Evolutionary conservation across 2,329 filamentous ascomycete genomes (phyloP), one percentile per base, ranked within the genome.

Genomic region (Calonectria fujianensis): DNA sequence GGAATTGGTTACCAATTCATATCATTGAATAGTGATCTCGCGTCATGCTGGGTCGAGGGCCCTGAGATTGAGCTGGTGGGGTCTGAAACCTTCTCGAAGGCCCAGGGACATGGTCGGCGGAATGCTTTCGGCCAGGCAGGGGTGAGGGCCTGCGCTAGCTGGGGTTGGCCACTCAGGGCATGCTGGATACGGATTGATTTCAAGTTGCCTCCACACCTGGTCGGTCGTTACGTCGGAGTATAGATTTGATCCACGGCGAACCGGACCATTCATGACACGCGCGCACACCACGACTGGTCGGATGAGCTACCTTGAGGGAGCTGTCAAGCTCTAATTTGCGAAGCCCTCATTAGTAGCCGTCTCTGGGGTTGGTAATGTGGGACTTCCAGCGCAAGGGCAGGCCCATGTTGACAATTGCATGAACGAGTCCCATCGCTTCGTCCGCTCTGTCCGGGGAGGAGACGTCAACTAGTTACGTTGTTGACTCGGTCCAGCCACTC

Each of bases 31-130:
- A 73, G 70, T 81, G 80, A 80, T 81, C 79, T 81, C 74, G 78
- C 80, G 72, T 76, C 76, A 80, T 80, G 78, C 78, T 78, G 72
- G 77, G 73, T 66, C 74, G 74, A 54, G 69, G 67, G 64, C 39
- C 66, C 48, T 51, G 69, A 77, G 75, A 75, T 77, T 77, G 75
- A 73, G 70, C 70, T 64, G 66, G 75, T 75, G 75, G 75, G 71
- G 75, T 75, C 73, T 80, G 79, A 81, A 81, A 81, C 80, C 80
- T 81, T 81, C 80, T 76, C 79, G 80, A 81, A 81, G 79, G 79
- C 79, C 80, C 80, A 81, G 79, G 80, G 80, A 76, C 79, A 81
- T 81, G 80, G 80, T 81, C 80, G 76, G 80, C 77, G 79, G 80
- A 81, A 81, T 79, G 74, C 74, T 78, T 72, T 79, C 72, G 72